Base-by-base conservation (phyloP, 768 basidiomycete species). In the Cyclocybe cylindracea region DNA sequence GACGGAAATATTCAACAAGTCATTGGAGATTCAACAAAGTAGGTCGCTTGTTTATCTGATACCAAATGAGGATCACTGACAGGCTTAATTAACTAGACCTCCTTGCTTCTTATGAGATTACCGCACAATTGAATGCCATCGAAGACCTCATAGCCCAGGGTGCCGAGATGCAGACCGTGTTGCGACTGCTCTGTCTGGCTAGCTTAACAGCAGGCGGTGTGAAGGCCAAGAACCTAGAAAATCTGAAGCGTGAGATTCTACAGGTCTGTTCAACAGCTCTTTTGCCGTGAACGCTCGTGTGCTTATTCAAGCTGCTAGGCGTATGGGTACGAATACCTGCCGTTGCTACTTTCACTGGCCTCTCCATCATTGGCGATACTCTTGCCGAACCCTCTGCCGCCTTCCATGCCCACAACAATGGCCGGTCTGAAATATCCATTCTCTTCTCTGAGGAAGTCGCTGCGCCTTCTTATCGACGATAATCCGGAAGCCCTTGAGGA, bases 1-100 rank as follows among this genome's bases (percentile, higher is more conserved):
- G 47, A 89, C 90, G 10, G 90, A 96, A 37, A 72, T 87, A 41
- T 99, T 99, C 72, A 93, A 94, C 70, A 89, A 86, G 63, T 89
- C 87, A 9, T 76, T 99, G 8, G 95, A 98, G 71, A 89, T 97
- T 10, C 96, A 98, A 64, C 97, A 98, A 68, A 98, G 94, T 94
- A 62, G 64, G 82, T 66, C 14, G 13, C 6, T 41, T 10, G 11
- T 5, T 24, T 31, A 37, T 37, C 37, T 18, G n/a, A 42, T 32
- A 53, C 33, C 38, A 55, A 19, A 58, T 38, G 18, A 18, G 16
- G 7, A 53, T 19, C 45, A 14, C 34, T 49, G 37, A 50, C 14
- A 41, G 34, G 46, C 54, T 35, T 24, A 16, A 29, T 18, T 19
- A 19, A 39, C 34, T 53, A 98, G 95, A 98, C 67, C 78, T 99